A percentile compares a stretch with the other conserved stretches of the same genome.
Conservation (phyloP, 2,329 filamentous ascomycete genomes). For the Coniochaeta hoffmannii region DNA sequence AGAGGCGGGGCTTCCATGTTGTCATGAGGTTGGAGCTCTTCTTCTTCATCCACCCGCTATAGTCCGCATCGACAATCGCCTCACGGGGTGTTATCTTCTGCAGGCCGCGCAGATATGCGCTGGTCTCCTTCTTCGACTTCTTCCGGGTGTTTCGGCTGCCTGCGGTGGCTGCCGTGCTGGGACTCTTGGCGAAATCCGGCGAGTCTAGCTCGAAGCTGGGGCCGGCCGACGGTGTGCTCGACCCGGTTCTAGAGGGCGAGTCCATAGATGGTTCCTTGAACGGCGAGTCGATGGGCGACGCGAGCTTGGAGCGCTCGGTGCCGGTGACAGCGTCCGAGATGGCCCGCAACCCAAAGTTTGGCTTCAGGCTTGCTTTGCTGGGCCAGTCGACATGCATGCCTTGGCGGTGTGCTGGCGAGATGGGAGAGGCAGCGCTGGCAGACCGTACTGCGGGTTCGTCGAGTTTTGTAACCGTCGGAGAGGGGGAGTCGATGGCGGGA, state of each 20-base stretch:
- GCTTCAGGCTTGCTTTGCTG: conserved; percentile 43
- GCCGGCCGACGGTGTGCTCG: conserved; percentile 57
- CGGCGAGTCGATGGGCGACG: conserved; percentile 42
- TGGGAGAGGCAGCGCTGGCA: conserved; percentile 27
- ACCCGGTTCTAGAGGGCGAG: conserved; percentile 70
- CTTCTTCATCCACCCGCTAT: conserved; percentile 99
- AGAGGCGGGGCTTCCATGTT: conserved; percentile 95
- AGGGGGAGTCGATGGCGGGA: conserved; percentile 44
- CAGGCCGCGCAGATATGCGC: conserved; percentile 83
- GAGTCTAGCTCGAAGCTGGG: conserved; percentile 76
- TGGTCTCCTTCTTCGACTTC: conserved; percentile 91
- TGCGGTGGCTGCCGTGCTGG: conserved; percentile 38
- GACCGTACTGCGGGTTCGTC: conserved; percentile 29
- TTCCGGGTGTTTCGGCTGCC: conserved; percentile 43
- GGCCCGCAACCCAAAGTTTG: conserved; percentile 66
- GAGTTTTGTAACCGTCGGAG: conserved; percentile 54
- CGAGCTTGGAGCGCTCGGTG: conserved; percentile 43
- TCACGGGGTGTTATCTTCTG: conserved; percentile 74
- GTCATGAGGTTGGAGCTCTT: conserved; percentile 93
- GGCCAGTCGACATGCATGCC: conserved; percentile 50
- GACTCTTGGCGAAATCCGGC: conserved; percentile 53
- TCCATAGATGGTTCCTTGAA: conserved; percentile 44
- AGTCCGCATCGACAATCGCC: conserved; percentile 81
- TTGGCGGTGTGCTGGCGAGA: conserved; percentile 37
- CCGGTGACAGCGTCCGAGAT: conserved; percentile 70